Evolutionary conservation across 2,329 filamentous ascomycete species (phyloP), one percentile per base, ranked within the genome.

Genomic region (Xenosphaeropsis pyriputrescens): DNA sequence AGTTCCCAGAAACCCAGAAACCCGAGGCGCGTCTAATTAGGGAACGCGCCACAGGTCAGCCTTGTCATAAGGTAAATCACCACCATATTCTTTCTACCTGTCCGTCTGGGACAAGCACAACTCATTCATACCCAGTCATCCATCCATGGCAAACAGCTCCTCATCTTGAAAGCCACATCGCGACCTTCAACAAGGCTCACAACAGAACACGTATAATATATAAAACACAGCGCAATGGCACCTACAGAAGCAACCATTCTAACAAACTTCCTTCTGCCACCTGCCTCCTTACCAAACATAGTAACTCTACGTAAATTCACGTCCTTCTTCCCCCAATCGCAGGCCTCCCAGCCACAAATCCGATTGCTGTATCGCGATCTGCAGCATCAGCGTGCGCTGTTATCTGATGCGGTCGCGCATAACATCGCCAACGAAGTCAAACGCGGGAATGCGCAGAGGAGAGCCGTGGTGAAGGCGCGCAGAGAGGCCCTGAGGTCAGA

Each of bases 291-390:
- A 29, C 78, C 81, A 32, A 71, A 79, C 45, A 72, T 86, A 51
- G 64, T 86, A 47, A 78, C 84, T 6, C 68, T 86, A 34, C 67
- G 76, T 40, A 72, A 85, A 46, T 93, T 93, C 63, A 75, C 73
- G 32, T 68, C 77, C 18, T 68, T 89, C 32, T 91, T 93, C 51
- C 85, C 85, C 9, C 72, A 68, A 36, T 58, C 71, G 1, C 47
- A 50, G 26, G 50, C 49, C 40, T 49, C 51, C 12, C 51, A 50
- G 3, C 50, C 52, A 2, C 39, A 49, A 34, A 47, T 55, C 30
- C 72, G 75, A 40, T 63, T 68, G 1, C 65, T 94, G 5, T 93
- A 93, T 54, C 75, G 81, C 35, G 82, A 91, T 54, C 67, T 93
- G 2, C 82, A 91, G 50, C 69, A 76, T 41, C 72, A 86, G 53